Evolutionary conservation across 1,284 basidiomycete species (phyloP), one percentile per base, ranked within the genome.

Genomic region (Papiliotrema nemorosa): DNA sequence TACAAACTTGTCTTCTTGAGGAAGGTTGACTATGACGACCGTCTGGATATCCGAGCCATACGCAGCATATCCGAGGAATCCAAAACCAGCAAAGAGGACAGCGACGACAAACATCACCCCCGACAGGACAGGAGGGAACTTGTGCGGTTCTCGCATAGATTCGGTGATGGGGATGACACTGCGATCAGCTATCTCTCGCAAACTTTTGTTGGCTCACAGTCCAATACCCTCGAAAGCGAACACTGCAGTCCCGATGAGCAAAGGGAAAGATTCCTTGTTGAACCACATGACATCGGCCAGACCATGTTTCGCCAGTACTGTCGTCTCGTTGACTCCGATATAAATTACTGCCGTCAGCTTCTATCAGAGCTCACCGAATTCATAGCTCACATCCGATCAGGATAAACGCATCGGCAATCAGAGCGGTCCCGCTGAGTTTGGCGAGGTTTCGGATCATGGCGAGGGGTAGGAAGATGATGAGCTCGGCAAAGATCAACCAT

Each of bases 171-270:
- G 94, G 59, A 98, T 91, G 56, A 98, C 79, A 79, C 71, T 73
- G 57, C 22, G 22, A 27, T 41, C 42, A 51, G 26, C 44, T 37
- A 21, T 33, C 35, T 22, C 14, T 24, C 24, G 9, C 16, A 31
- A 38, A 3, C 7, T 25, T 5, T 2, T 35, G 20, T 18, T 20
- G n/a, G 73, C 84, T 60, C 60, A 88, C 87, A 98, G 78, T 43
- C 96, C 94, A 60, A 98, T 90, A 16, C 94, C 94, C 74, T 98
- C 96, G 60, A 98, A 99, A 0, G 96, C 92, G 72, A 97, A 98
- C 21, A 98, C 94, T 3, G 94, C 94, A 16, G 96, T 97, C 22
- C 90, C 96, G 57, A 98, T 89, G 55, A 98, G 82, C 20, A 98
- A 77, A 0, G 94, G 86, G 78, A 92, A 98, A 57, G 88, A 85